phyloP scores from a whole-genome alignment of 306 rosid genomes.

The Clitoria ternatea region DNA sequence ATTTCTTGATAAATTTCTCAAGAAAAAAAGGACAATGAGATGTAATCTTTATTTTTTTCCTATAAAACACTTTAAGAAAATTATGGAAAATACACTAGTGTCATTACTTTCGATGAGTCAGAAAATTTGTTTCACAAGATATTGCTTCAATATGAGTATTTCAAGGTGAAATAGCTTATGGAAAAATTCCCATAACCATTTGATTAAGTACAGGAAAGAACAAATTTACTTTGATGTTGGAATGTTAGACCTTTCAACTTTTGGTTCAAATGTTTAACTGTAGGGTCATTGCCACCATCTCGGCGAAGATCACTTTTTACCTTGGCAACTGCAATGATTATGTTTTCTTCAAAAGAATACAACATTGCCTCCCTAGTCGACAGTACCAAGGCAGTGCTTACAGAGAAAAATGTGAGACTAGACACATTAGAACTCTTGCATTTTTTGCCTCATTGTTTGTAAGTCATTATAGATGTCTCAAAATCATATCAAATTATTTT shows the following conservation, averaged over 20 bases:
- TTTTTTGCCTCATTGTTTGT: conserved; percentile 18
- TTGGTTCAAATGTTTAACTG: conserved; percentile 25
- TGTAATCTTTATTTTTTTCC: not conserved
- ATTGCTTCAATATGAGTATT: not conserved
- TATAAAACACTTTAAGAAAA: not conserved
- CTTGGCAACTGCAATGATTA: conserved; percentile 87
- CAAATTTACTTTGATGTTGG: not conserved
- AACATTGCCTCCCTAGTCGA: conserved; percentile 52
- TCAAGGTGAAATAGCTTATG: not conserved
- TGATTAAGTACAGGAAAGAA: conserved; percentile 10
- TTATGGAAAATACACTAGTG: too few species aligned
- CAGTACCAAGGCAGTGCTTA: conserved; percentile 48
- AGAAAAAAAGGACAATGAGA: not conserved
- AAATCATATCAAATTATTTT: not conserved
- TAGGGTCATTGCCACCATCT: conserved; percentile 84
- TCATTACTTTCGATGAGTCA: conserved; percentile 11
- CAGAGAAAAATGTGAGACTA: conserved; percentile 50
- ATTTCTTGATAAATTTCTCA: conserved; percentile 11
- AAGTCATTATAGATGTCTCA: not conserved
- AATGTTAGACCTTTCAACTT: conserved; percentile 25
- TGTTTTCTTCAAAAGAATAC: conserved; percentile 70
- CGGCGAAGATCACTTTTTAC: conserved; percentile 77
- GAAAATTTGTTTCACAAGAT: not conserved
- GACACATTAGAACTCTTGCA: conserved; percentile 8
- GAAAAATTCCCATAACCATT: not conserved